Conservation (phyloP, 2,329 filamentous ascomycete species). For the Sarocladium kiliense region DNA sequence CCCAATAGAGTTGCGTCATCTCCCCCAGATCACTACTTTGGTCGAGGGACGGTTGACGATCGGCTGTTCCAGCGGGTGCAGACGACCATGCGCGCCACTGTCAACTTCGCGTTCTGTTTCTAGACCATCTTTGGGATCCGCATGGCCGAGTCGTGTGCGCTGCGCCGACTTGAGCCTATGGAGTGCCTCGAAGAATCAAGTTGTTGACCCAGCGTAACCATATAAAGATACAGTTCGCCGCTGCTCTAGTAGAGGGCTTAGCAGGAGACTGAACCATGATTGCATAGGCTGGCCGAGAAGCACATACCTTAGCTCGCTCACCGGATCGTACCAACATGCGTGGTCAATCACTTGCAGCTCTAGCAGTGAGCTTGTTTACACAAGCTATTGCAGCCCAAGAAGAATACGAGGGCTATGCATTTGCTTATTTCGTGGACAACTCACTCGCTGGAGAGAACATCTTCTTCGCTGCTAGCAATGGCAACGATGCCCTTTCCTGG, state of each 20-base stretch:
- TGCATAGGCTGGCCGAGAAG: too few relatives aligned
- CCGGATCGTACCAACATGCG: too few relatives aligned
- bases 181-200: not conserved
- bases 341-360: not conserved
- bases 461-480: conserved; percentile 44
- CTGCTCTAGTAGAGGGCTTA: too few relatives aligned
- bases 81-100: too few relatives aligned
- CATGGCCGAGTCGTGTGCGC: not conserved
- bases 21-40: not conserved
- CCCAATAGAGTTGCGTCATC: not conserved
- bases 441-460: conserved; percentile 41
- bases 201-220: too few relatives aligned
- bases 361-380: not conserved
- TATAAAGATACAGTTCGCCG: too few relatives aligned
- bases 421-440: conserved; percentile 46
- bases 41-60: too few relatives aligned
- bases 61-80: not conserved
- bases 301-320: too few relatives aligned
- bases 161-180: too few relatives aligned
- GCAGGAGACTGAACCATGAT: too few relatives aligned
- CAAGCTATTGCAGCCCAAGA: conserved; percentile 8
- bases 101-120: too few relatives aligned
- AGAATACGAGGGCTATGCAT: conserved; percentile 40
- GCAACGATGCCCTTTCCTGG: conserved; percentile 48
- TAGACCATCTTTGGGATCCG: too few relatives aligned